Conservation (phyloP, 768 basidiomycete species). For the Auriculariales sp. region DNA sequence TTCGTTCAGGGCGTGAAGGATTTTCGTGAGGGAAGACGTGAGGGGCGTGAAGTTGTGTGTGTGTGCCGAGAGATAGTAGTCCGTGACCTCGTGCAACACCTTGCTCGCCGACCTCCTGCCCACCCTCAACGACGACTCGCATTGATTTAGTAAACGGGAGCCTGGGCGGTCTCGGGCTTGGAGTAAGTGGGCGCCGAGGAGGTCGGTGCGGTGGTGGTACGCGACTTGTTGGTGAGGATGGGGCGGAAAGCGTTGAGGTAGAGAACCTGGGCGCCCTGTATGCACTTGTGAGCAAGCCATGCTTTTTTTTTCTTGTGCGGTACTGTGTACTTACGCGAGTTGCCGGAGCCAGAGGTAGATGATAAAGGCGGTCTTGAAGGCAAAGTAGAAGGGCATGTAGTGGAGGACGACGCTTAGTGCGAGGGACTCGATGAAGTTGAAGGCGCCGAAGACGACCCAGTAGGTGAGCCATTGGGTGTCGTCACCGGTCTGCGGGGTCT, state of each 20-base stretch:
- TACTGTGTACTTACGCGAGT: slow-evolving; percentile 49
- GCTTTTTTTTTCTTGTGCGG: background rate
- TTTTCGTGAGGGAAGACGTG: background rate
- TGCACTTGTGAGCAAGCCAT: slow-evolving; percentile 1
- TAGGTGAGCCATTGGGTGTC: slow-evolving; percentile 96
- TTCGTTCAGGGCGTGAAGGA: slow-evolving; percentile 1
- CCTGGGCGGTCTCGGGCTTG: slow-evolving; percentile 28
- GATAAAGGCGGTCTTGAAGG: slow-evolving; percentile 82
- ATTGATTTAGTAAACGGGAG: background rate
- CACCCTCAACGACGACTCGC: too few species aligned
- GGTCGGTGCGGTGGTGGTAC: slow-evolving; percentile 12
- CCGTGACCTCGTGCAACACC: too few species aligned
- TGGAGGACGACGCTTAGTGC: slow-evolving; percentile 74
- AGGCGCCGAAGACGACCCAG: slow-evolving; percentile 89
- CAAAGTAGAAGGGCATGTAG: slow-evolving; percentile 90
- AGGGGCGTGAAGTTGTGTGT: too few species aligned
- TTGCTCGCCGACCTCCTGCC: too few species aligned
- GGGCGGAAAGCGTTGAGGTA: slow-evolving; percentile 73
- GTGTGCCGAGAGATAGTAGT: too few species aligned
- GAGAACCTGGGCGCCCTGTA: slow-evolving; percentile 71
- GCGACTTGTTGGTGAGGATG: slow-evolving; percentile 47
- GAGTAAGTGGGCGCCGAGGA: slow-evolving; percentile 28
- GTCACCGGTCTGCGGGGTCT: slow-evolving; percentile 66
- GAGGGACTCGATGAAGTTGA: slow-evolving; percentile 85
- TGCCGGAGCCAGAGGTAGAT: slow-evolving; percentile 83